Conservation (phyloP, 768 basidiomycete genomes). For the Lyophyllum atratum region DNA sequence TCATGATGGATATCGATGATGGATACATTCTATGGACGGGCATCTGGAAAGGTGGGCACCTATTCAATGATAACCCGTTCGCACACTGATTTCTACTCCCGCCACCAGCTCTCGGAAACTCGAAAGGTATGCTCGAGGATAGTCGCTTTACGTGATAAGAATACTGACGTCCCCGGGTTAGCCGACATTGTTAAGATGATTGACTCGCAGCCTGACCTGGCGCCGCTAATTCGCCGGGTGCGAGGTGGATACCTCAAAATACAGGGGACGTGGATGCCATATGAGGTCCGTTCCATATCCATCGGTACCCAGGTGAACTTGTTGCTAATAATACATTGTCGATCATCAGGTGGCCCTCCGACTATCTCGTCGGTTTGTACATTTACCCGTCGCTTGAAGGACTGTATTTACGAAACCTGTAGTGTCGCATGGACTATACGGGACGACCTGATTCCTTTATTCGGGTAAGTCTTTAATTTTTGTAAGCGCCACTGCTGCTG, state of each 20-base stretch:
- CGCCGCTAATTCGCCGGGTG: slow-evolving; percentile 78
- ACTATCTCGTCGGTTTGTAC: slow-evolving; percentile 72
- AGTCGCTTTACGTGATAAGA: not conserved
- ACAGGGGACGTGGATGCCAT: slow-evolving; percentile 94
- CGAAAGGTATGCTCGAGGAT: slow-evolving; percentile 62
- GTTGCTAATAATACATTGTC: slow-evolving; percentile 1
- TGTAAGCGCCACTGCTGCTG: not conserved
- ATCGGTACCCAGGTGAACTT: not conserved
- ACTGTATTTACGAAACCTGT: slow-evolving; percentile 10
- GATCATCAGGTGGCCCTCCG: slow-evolving; percentile 68
- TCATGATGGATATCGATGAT: slow-evolving; percentile 95
- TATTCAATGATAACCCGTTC: not conserved
- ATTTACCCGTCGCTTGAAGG: slow-evolving; percentile 16
- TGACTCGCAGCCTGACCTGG: slow-evolving; percentile 88
- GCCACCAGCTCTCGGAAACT: slow-evolving; percentile 73
- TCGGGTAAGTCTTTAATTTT: slow-evolving; percentile 57
- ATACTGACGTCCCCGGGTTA: slow-evolving; percentile 30
- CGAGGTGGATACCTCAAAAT: slow-evolving; percentile 90
- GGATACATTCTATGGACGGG: slow-evolving; percentile 92
- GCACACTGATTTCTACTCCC: slow-evolving; percentile 14
- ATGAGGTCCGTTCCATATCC: slow-evolving; percentile 55
- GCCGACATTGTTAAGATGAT: slow-evolving; percentile 94
- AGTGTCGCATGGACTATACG: slow-evolving; percentile 91
- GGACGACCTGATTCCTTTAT: slow-evolving; percentile 83
- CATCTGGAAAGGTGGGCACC: slow-evolving; percentile 82